These are phyloP conservation scores for Smittium culicis DNA, from an alignment of 371 early-diverging fungal species.

Conservation along the genomic window DNA sequence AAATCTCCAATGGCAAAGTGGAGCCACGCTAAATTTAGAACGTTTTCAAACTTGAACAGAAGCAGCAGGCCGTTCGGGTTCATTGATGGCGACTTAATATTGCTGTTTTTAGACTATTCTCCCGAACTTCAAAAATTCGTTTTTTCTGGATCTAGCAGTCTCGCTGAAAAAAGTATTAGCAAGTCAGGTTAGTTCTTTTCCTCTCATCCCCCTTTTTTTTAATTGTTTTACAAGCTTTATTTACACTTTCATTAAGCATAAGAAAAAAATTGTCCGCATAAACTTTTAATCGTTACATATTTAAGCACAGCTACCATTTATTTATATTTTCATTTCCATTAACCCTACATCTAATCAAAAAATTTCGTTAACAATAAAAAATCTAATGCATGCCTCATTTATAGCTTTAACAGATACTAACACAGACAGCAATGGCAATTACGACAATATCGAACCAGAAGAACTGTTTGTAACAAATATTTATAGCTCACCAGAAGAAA, in stretches of 20 bases:
- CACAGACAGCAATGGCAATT: too few relatives aligned
- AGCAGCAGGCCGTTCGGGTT: slow-evolving; percentile 36
- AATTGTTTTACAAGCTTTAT: too few relatives aligned
- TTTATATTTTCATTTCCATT: too few relatives aligned
- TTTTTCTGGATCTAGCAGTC: slow-evolving; percentile 13
- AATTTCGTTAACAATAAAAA: too few relatives aligned
- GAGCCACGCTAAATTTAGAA: slow-evolving; percentile 42
- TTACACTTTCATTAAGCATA: too few relatives aligned
- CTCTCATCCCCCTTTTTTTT: too few relatives aligned
- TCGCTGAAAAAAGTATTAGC: not conserved
- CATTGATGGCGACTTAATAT: slow-evolving; percentile 83
- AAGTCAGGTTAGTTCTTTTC: slow-evolving; percentile 5
- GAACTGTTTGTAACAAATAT: not conserved
- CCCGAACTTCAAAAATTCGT: slow-evolving; percentile 28
- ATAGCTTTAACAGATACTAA: too few relatives aligned
- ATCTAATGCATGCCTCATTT: too few relatives aligned
- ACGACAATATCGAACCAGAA: not conserved
- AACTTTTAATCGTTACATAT: too few relatives aligned
- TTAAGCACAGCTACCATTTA: too few relatives aligned
- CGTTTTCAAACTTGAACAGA: slow-evolving; percentile 41
- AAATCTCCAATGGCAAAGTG: slow-evolving; percentile 10
- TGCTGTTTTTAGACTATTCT: slow-evolving; percentile 50
- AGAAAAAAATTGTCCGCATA: too few relatives aligned
- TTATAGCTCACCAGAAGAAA: not conserved
- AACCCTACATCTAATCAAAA: too few relatives aligned